A percentile compares a stretch with the other conserved stretches of the same genome.
These are phyloP conservation scores for Cymodocea nodosa DNA, from an alignment of 116 monocot species.

Conservation along the genomic window DNA sequence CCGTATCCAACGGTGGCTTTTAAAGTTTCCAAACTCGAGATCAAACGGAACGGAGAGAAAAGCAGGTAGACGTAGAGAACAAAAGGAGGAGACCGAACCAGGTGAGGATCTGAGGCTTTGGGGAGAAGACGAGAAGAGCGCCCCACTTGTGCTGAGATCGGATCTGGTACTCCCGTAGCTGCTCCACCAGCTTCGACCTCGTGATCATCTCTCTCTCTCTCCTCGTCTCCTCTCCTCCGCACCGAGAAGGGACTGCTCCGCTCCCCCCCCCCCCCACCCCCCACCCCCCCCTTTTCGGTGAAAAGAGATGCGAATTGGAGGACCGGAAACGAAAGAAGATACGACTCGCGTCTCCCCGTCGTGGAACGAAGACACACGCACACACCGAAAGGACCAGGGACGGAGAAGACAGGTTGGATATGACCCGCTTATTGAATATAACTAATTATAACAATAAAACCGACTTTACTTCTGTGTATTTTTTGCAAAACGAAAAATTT, in stretches of 20 bases:
- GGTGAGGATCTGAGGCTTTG: constrained; percentile 12
- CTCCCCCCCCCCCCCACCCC: neutral
- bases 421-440: too few relatives aligned
- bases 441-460: too few relatives aligned
- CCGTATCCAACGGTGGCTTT: too few relatives aligned
- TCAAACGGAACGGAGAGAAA: neutral
- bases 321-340: neutral
- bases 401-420: neutral
- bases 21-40: neutral
- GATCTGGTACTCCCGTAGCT: constrained; percentile 19
- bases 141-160: constrained; percentile 24
- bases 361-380: too few relatives aligned
- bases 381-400: too few relatives aligned
- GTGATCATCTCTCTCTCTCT: constrained; percentile 29
- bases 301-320: neutral
- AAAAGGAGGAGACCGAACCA: constrained; percentile 5
- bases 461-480: too few relatives aligned
- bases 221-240: neutral
- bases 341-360: too few relatives aligned
- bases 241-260: too few relatives aligned
- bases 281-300: too few relatives aligned
- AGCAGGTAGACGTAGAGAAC: too few relatives aligned
- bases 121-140: constrained; percentile 11
- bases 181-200: constrained; percentile 28
- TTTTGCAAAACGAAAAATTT: too few relatives aligned